A percentile compares a stretch with the other conserved stretches of the same genome.
Conservation (phyloP, 495 filamentous ascomycete genomes). For the Tetracladium marchalianum region DNA sequence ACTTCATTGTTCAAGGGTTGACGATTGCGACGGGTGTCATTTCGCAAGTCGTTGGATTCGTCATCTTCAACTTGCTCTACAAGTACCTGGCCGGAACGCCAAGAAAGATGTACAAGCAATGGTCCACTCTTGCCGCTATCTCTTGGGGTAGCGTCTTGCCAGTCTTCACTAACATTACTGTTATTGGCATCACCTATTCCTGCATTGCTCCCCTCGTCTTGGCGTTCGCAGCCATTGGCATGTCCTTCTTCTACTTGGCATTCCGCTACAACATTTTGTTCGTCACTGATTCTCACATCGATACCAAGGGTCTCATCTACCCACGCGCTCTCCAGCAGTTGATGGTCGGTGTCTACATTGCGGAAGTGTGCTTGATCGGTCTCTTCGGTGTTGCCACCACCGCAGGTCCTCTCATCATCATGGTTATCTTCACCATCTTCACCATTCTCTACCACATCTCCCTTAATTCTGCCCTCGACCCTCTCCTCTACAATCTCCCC, state of each 20-base stretch:
- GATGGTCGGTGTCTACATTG: slow-evolving; percentile 78
- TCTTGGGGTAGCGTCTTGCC: slow-evolving; percentile 90
- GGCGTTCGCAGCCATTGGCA: slow-evolving; percentile 74
- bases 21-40: slow-evolving; percentile 68
- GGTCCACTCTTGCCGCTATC: slow-evolving; percentile 49
- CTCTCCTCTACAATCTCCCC: slow-evolving; percentile 75
- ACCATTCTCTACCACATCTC: slow-evolving; percentile 74
- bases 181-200: slow-evolving; percentile 87
- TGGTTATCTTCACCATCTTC: slow-evolving; percentile 74
- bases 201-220: slow-evolving; percentile 86
- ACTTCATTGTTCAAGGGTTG: slow-evolving; percentile 88
- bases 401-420: slow-evolving; percentile 70
- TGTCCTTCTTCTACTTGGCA: slow-evolving; percentile 83
- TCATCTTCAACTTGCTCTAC: slow-evolving; percentile 70
- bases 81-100: slow-evolving; percentile 48
- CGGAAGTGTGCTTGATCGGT: slow-evolving; percentile 79
- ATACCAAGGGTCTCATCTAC: slow-evolving; percentile 87
- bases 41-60: slow-evolving; percentile 67
- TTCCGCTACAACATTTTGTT: slow-evolving; percentile 95
- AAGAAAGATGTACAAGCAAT: slow-evolving; percentile 48
- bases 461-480: slow-evolving; percentile 68
- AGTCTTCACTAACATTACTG: slow-evolving; percentile 71
- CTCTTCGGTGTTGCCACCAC: slow-evolving; percentile 69
- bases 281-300: slow-evolving; percentile 72
- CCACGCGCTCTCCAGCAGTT: slow-evolving; percentile 86